Conservation (phyloP, 2,329 filamentous ascomycete genomes). For the Aspergillus transmontanensis region DNA sequence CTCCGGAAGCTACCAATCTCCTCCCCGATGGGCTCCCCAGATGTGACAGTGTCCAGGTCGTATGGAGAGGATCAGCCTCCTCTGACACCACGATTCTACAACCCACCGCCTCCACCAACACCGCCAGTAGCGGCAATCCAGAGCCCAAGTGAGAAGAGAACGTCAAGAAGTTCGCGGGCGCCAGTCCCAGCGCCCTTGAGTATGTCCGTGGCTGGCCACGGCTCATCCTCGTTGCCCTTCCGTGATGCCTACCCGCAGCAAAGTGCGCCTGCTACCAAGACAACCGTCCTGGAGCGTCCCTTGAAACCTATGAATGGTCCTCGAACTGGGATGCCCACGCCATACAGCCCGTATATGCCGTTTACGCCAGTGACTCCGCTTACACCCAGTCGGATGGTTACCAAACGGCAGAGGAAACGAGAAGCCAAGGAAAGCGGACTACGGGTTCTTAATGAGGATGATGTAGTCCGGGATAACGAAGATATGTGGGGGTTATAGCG, state of each 20-base stretch:
- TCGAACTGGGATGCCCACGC: conserved; percentile 51
- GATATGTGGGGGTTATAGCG: conserved; percentile 48
- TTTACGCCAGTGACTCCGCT: conserved; percentile 53
- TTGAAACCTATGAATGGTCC: conserved; percentile 40
- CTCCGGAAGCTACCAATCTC: conserved; percentile 62
- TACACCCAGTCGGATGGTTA: conserved; percentile 50
- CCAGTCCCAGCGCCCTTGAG: conserved; percentile 35
- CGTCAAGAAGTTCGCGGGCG: conserved; percentile 20
- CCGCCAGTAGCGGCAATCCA: conserved; percentile 10
- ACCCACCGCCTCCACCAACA: conserved; percentile 57
- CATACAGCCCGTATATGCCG: conserved; percentile 55
- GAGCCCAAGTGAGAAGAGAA: conserved; percentile 41
- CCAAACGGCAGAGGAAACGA: conserved; percentile 46
- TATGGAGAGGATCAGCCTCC: conserved; percentile 57
- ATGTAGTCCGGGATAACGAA: conserved; percentile 48
- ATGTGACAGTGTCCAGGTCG: conserved; percentile 44
- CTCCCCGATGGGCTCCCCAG: conserved; percentile 53
- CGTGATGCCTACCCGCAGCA: conserved; percentile 45
- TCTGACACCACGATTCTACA: conserved; percentile 59
- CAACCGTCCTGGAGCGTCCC: conserved; percentile 51
- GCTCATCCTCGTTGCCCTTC: conserved; percentile 46
- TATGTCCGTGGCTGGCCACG: conserved; percentile 30
- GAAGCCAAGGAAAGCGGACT: conserved; percentile 47
- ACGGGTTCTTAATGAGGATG: conserved; percentile 49
- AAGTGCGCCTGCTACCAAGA: conserved; percentile 52